phyloP scores from a whole-genome alignment of 2,329 filamentous ascomycete species.

The Aspergillus glaucus region DNA sequence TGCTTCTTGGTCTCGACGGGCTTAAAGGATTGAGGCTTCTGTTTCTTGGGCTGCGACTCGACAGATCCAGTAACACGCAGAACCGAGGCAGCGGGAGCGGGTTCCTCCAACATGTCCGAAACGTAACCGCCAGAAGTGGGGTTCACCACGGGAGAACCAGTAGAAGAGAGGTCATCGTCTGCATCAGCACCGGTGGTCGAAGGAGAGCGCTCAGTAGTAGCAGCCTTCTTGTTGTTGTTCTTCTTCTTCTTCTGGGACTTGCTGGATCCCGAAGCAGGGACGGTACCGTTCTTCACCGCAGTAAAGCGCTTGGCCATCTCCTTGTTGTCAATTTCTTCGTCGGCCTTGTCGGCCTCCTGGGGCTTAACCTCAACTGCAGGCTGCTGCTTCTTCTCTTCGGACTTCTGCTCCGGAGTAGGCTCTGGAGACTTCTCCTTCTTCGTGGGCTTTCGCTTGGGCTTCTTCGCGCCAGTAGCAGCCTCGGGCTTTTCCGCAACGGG shows the following conservation, averaged over 20 bases:
- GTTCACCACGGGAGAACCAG: slow-evolving; percentile 56
- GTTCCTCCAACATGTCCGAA: slow-evolving; percentile 84
- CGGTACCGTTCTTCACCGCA: slow-evolving; percentile 62
- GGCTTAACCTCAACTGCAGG: slow-evolving; percentile 22
- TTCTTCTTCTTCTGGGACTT: slow-evolving; percentile 59
- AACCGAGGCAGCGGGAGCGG: slow-evolving; percentile 61
- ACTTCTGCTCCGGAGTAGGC: slow-evolving; percentile 23
- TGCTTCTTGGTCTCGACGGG: slow-evolving; percentile 86
- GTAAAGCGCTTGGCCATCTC: slow-evolving; percentile 72
- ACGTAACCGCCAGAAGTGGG: slow-evolving; percentile 56
- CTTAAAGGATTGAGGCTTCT: slow-evolving; percentile 54
- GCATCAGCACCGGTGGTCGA: slow-evolving; percentile 69
- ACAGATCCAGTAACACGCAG: slow-evolving; percentile 68
- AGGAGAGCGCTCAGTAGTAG: slow-evolving; percentile 54
- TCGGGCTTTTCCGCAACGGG: slow-evolving; percentile 31
- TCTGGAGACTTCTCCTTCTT: slow-evolving; percentile 18
- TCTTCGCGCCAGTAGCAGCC: slow-evolving; percentile 27
- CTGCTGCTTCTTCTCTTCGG: slow-evolving; percentile 29
- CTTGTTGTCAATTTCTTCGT: slow-evolving; percentile 61
- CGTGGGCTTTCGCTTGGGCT: slow-evolving; percentile 37
- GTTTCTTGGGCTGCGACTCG: slow-evolving; percentile 54
- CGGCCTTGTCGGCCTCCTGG: slow-evolving; percentile 30
- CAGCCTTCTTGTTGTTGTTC: slow-evolving; percentile 57
- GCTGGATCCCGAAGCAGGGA: slow-evolving; percentile 38
- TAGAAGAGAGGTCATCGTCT: slow-evolving; percentile 72